These are phyloP conservation scores for Paraphoma chrysanthemicola DNA, from an alignment of 2,329 filamentous ascomycete genomes.

Conservation along the genomic window DNA sequence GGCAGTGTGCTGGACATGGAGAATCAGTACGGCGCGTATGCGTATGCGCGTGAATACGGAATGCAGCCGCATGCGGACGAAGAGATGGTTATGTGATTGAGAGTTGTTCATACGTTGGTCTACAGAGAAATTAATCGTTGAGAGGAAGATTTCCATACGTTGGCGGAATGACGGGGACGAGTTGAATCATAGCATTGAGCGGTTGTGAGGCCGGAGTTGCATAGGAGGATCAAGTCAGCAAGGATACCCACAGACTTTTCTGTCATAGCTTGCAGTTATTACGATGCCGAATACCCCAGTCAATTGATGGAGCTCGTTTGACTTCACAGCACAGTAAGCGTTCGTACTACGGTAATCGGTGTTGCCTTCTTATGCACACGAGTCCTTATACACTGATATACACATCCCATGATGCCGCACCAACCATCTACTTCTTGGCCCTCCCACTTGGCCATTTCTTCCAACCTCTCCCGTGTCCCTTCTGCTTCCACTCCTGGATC, in stretches of 20 bases:
- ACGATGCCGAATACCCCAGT: background rate
- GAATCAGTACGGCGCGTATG: constrained; percentile 70
- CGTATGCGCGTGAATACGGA: constrained; percentile 60
- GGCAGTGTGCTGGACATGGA: constrained; percentile 63
- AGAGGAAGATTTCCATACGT: background rate
- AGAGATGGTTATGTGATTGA: constrained; percentile 50
- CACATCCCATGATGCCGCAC: constrained; percentile 4
- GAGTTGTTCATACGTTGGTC: too few species aligned
- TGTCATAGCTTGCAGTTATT: constrained; percentile 5
- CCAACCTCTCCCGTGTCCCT: constrained; percentile 76
- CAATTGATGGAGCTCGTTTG: background rate
- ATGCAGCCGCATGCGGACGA: constrained; percentile 46
- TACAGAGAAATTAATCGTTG: background rate
- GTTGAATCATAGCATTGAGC: background rate
- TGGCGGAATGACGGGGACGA: too few species aligned
- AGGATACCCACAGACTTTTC: constrained; percentile 19
- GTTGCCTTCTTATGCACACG: constrained; percentile 2
- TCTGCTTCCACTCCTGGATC: constrained; percentile 87
- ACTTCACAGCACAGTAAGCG: background rate
- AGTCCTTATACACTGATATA: constrained; percentile 24
- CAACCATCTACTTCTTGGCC: constrained; percentile 25
- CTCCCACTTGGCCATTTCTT: constrained; percentile 70
- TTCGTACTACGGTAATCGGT: background rate
- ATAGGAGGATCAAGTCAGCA: constrained; percentile 5
- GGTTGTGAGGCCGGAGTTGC: background rate